Evolutionary conservation across 305 asterid species (phyloP), one percentile per base, ranked within the genome.

Genomic region (Coffea humblotiana): DNA sequence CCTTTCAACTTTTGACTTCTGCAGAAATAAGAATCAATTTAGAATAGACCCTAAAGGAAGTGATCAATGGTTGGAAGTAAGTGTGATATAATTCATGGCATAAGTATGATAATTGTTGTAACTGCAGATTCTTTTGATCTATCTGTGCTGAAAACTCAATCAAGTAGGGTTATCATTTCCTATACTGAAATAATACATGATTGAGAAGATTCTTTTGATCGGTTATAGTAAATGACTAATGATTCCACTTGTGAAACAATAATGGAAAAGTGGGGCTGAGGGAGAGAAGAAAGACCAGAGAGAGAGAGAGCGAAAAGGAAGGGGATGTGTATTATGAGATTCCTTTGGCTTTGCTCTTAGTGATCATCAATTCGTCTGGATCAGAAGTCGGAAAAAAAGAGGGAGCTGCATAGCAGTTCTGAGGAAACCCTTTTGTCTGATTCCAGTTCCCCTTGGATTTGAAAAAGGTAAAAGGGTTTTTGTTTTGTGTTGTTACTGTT

Each of bases 181-280:
- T 11, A n/a, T 23, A 29, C 65, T 48, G 65, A 77, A 77, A 77
- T 27, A 29, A 48, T 11, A 72, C 15, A 49, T 23, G 67, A 72
- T 10, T 10, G 71, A n/a, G 83, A 75, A 88, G 86, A 88, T 83
- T 85, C 87, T 74, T 71, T 80, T 61, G 74, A 84, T 84, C 82
- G 88, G 88, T 75, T 85, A 85, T 83, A 82, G 90, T 80, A 87
- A 89, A 84, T 80, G 49, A 82, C 72, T 78, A 88, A 89, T 91
- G 79, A 89, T 88, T 89, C 84, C 80, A 81, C 79, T 83, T 75
- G 88, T 63, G 87, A 83, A 90, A 84, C 73, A 84, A 88, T 86
- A 72, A 85, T 85, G 92, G 75, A 81, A 82, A 85, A 71, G 88
- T 84, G 89, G 89, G 78, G 80, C 77, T 54, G 29, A 37, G 58